phyloP scores from a whole-genome alignment of 2,329 filamentous ascomycete genomes.

The Fusarium sp. region DNA sequence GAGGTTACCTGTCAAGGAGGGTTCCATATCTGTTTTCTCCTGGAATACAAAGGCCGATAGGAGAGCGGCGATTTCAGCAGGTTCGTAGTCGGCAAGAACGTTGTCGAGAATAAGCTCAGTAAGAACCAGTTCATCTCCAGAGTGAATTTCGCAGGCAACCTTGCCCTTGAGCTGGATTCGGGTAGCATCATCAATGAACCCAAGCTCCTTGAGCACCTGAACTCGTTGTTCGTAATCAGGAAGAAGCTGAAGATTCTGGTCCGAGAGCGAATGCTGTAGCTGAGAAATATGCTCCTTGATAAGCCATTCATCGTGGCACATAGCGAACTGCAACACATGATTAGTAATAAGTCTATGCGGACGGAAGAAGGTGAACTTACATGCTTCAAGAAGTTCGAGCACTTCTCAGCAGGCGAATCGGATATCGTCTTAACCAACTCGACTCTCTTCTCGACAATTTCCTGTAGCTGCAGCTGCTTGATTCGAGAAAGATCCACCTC shows the following conservation, averaged over 20 bases:
- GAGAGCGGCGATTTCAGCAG: conserved; percentile 94
- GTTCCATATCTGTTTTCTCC: conserved; percentile 88
- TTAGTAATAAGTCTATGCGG: conserved; percentile 41
- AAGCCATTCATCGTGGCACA: conserved; percentile 97
- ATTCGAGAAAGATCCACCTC: conserved; percentile 86
- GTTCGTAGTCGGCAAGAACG: conserved; percentile 92
- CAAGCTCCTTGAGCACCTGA: conserved; percentile 88
- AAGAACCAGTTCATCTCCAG: conserved; percentile 93
- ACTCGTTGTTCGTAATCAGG: conserved; percentile 98
- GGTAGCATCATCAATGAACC: conserved; percentile 88
- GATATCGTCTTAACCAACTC: conserved; percentile 74
- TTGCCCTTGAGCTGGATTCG: conserved; percentile 97
- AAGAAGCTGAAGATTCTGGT: conserved; percentile 94
- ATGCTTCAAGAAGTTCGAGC: conserved; percentile 87
- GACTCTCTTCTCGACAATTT: conserved; percentile 79
- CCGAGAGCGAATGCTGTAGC: conserved; percentile 88
- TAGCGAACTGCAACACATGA: conserved; percentile 78
- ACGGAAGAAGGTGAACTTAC: conserved; percentile 63
- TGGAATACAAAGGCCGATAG: conserved; percentile 97
- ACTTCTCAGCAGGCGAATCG: conserved; percentile 74
- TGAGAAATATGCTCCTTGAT: conserved; percentile 94
- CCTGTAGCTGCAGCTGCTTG: conserved; percentile 84
- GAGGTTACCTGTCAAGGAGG: conserved; percentile 83
- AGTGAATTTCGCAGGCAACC: conserved; percentile 98
- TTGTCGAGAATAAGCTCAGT: conserved; percentile 98